Evolutionary conservation across 768 basidiomycete species (phyloP), one percentile per base, ranked within the genome.

Genomic region (Zangia roseola): DNA sequence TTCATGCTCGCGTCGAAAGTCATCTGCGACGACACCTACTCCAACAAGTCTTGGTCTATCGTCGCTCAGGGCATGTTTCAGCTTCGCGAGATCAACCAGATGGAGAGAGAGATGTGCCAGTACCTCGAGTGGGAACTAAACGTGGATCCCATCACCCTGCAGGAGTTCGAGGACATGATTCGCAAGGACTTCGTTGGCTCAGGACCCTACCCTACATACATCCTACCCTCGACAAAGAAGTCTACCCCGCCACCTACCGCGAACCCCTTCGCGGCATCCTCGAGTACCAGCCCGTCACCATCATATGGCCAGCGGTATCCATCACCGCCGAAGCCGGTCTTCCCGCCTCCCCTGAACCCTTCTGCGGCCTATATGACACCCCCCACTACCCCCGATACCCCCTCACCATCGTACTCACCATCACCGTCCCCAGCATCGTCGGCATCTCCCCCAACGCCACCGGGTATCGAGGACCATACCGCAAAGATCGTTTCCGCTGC

Each of bases 61-160:
- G 92, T 94, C 34, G 91, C 88, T 0, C 90, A 94, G 67, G 84
- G 82, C 24, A 86, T 92, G 81, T 94, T 94, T 59, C 77, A 75
- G 4, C 64, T 88, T 0, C 74, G 80, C 26, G 87, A 88, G 73
- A 83, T 88, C 61, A 88, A 88, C 67, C 86, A 88, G 72, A 88
- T 87, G 84, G 86, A 88, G 63, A 61, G 87, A 2, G 86, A 88
- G 60, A 85, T 88, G 79, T 86, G 85, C 54, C 78, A 81, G 14
- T 98, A 97, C 62, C 74, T 99, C 37, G 94, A 95, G 64, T 97
- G 93, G 94, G 86, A 90, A 61, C 73, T 91, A 7, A 88, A 83
- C 36, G 84, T 90, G 43, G 87, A 89, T 43, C 79, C 83, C 0
- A 61, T 72, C 0, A 82, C 82, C 0, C 70, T 91, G 0, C 54